These are phyloP conservation scores for Astrocystis sublimbata DNA, from an alignment of 495 filamentous ascomycete species.

Conservation along the genomic window DNA sequence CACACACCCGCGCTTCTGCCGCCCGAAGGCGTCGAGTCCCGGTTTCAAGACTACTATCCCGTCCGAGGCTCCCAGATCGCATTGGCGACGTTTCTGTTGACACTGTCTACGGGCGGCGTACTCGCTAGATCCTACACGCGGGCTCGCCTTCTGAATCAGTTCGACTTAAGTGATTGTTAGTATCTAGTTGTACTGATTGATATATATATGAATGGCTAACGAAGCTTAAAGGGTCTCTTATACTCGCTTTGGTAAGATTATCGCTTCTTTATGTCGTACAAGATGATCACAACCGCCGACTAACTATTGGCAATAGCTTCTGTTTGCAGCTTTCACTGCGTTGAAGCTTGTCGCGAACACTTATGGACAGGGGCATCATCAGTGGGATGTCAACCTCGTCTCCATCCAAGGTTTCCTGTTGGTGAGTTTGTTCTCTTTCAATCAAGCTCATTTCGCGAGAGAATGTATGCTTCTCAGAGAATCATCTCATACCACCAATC, in stretches of 20 bases:
- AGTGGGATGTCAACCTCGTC: constrained; percentile 9
- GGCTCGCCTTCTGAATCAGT: constrained; percentile 1
- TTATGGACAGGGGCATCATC: constrained; percentile 13
- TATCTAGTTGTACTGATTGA: no score
- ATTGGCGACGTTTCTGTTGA: constrained; percentile 1
- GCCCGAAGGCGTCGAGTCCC: constrained; percentile 1
- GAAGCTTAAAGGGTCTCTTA: constrained; percentile 7
- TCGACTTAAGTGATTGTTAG: constrained; percentile 14
- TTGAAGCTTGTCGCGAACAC: constrained; percentile 13
- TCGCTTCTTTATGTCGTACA: not conserved
- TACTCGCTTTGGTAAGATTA: not conserved
- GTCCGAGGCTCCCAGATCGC: constrained; percentile 5
- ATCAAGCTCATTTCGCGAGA: not conserved
- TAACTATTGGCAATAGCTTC: not conserved
- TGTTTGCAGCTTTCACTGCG: constrained; percentile 5
- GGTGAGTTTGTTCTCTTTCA: not conserved
- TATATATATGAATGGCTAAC: not conserved
- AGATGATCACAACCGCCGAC: not conserved
- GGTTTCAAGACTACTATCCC: constrained; percentile 12
- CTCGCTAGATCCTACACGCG: constrained; percentile 4
- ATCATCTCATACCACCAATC: not conserved
- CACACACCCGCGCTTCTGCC: constrained; percentile 6
- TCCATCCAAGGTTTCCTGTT: not conserved
- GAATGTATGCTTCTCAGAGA: not conserved
- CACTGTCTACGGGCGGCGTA: not conserved